Percentiles rank a stretch among this genome's conserved stretches.
Evolutionary conservation across 1,284 basidiomycete species (phyloP).

Genomic region (Cryptococcus sp.): DNA sequence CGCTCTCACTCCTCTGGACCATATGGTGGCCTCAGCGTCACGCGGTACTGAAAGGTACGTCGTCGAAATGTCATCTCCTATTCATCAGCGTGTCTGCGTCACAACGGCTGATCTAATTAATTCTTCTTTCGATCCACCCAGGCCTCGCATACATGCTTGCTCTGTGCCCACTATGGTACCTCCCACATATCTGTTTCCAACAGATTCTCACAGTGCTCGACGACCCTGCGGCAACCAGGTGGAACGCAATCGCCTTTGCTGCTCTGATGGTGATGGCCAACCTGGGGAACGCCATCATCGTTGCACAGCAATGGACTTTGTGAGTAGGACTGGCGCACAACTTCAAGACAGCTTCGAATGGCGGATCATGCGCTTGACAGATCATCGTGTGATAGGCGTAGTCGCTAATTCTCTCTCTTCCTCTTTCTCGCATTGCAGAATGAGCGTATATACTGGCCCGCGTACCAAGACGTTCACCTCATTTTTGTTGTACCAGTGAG

Average conservation of each 20-base stretch:
- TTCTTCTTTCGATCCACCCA: slow-evolving; percentile 1
- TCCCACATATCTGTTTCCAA: slow-evolving; percentile 36
- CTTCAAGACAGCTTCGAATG: not conserved
- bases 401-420: not conserved
- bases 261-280: slow-evolving; percentile 19
- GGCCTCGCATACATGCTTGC: slow-evolving; percentile 15
- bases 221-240: slow-evolving; percentile 9
- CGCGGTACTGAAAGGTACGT: slow-evolving; percentile 18
- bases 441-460: slow-evolving; percentile 20
- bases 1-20: slow-evolving; percentile 22
- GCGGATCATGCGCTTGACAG: not conserved
- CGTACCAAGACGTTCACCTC: slow-evolving; percentile 23
- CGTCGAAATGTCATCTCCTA: not conserved
- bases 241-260: slow-evolving; percentile 25
- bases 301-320: slow-evolving; percentile 20
- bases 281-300: slow-evolving; percentile 13
- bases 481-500: slow-evolving; percentile 33
- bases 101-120: not conserved
- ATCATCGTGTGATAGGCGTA: too few species aligned
- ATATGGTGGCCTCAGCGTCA: slow-evolving; percentile 27
- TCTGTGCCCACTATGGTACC: slow-evolving; percentile 29
- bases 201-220: slow-evolving; percentile 33
- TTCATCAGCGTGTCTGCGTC: not conserved
- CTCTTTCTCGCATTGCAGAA: not conserved
- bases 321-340: slow-evolving; percentile 10